A percentile compares a stretch with the other conserved stretches of the same genome.
These are phyloP conservation scores for Volvariella volvacea DNA, from an alignment of 1,284 basidiomycete species.

Conservation along the genomic window DNA sequence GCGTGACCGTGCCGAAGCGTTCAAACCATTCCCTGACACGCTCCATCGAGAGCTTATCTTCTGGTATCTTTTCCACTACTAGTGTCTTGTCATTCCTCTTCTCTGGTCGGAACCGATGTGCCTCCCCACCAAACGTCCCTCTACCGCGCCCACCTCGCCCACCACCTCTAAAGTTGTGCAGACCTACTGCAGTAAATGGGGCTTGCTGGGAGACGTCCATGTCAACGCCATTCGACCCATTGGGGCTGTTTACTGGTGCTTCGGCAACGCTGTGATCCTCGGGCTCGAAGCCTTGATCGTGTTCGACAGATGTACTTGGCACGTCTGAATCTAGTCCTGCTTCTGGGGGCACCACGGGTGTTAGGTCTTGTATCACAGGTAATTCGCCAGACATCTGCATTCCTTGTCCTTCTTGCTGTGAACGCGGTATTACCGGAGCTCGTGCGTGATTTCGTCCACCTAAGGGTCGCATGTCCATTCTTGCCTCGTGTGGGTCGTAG, in stretches of 20 bases:
- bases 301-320: conserved; percentile 11
- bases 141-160: conserved; percentile 24
- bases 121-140: conserved; percentile 54
- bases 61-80: conserved; percentile 92
- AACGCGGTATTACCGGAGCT: conserved; percentile 49
- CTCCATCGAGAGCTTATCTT: conserved; percentile 72
- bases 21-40: conserved; percentile 87
- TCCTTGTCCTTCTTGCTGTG: conserved; percentile 35
- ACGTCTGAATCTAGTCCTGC: conserved; percentile 10
- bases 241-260: conserved; percentile 12
- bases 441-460: conserved; percentile 38
- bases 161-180: background rate
- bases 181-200: background rate
- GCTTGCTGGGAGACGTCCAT: background rate
- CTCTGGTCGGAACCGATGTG: conserved; percentile 58
- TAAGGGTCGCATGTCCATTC: conserved; percentile 63
- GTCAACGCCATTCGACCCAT: background rate
- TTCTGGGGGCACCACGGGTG: conserved; percentile 39
- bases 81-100: conserved; percentile 77
- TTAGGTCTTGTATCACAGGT: conserved; percentile 75
- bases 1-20: conserved; percentile 89
- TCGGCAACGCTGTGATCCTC: conserved; percentile 16
- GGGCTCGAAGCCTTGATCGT: conserved; percentile 20
- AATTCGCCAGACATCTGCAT: conserved; percentile 53
- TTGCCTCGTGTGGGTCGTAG: conserved; percentile 72